Conservation (phyloP, 148 eudicot genomes). For the Vaccinium darrowii region DNA sequence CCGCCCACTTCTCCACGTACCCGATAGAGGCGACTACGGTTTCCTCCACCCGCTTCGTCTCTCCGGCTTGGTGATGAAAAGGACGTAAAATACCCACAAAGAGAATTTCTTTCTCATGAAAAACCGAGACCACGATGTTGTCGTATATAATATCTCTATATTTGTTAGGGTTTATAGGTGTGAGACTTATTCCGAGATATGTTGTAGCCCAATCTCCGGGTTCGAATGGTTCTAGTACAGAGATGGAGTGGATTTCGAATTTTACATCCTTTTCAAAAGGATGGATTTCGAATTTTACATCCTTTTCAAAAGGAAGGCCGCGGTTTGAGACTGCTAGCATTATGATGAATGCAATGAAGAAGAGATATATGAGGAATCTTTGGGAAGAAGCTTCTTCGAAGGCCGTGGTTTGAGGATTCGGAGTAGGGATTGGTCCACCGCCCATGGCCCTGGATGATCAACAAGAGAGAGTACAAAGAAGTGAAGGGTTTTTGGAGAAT, state of each 20-base stretch:
- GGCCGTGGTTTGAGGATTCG: too few species aligned
- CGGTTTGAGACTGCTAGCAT: background rate
- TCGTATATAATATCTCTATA: background rate
- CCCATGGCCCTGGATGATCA: too few species aligned
- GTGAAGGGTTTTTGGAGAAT: too few species aligned
- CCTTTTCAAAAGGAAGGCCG: background rate
- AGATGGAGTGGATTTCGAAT: too few species aligned
- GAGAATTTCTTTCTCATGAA: background rate
- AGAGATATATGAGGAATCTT: background rate
- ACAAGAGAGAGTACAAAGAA: too few species aligned
- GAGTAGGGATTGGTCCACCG: too few species aligned
- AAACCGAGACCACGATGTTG: background rate
- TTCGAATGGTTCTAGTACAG: too few species aligned
- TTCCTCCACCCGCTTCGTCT: background rate
- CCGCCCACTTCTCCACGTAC: background rate
- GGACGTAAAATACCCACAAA: background rate
- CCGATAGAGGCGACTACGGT: background rate
- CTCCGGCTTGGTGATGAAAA: background rate
- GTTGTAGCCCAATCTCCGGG: too few species aligned
- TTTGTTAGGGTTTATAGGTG: background rate
- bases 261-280: background rate
- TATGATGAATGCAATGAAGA: background rate
- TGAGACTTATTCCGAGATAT: background rate
- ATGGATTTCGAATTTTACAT: too few species aligned
- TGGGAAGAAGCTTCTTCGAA: background rate